These are phyloP conservation scores for Colletotrichum nymphaeae DNA, from an alignment of 2,329 filamentous ascomycete genomes.

Conservation along the genomic window DNA sequence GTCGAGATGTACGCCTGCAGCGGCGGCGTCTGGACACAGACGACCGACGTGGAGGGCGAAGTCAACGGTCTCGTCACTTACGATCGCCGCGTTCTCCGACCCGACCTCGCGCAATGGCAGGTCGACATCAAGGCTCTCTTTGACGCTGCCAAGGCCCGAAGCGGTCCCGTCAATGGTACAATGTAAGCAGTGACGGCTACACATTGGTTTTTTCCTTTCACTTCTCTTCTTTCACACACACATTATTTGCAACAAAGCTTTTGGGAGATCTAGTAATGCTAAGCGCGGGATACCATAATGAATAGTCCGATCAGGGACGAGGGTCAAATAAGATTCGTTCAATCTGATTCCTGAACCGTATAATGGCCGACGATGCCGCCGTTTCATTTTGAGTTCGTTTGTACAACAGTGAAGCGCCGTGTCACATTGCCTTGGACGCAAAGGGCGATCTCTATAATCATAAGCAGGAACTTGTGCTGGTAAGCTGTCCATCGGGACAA, in stretches of 20 bases:
- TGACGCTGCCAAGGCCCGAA: slow-evolving; percentile 57
- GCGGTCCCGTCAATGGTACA: slow-evolving; percentile 17
- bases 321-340: slow-evolving; percentile 25
- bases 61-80: slow-evolving; percentile 79
- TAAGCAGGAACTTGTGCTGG: neutral
- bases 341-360: neutral
- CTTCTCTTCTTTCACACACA: neutral
- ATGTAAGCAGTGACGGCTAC: slow-evolving; percentile 25
- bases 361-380: slow-evolving; percentile 21
- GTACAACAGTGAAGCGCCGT: neutral
- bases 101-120: slow-evolving; percentile 69
- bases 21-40: slow-evolving; percentile 79
- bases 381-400: neutral
- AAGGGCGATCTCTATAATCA: neutral
- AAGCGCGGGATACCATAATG: slow-evolving; percentile 12
- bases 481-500: neutral
- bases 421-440: neutral
- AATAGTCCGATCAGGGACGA: slow-evolving; percentile 30
- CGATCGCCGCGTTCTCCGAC: slow-evolving; percentile 70
- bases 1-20: slow-evolving; percentile 72
- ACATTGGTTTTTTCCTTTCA: neutral
- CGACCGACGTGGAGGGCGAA: slow-evolving; percentile 79
- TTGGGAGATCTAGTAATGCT: slow-evolving; percentile 22
- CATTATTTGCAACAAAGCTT: neutral
- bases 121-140: slow-evolving; percentile 70